phyloP scores from a whole-genome alignment of 2,329 filamentous ascomycete genomes.

The Cercospora canescens region DNA sequence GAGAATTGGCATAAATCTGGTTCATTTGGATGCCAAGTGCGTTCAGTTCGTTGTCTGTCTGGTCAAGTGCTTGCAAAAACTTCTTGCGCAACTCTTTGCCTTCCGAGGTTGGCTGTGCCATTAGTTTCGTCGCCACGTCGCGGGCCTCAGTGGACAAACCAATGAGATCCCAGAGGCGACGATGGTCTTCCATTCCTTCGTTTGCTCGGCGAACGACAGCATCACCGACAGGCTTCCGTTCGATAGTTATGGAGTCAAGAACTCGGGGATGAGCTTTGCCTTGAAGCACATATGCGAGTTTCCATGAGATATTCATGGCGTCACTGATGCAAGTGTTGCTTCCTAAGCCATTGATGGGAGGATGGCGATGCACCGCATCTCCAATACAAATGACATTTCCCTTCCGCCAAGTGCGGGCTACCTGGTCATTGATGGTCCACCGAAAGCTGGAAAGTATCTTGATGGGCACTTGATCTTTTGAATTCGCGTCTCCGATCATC shows the following conservation, averaged over 20 bases:
- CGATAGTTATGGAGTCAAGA: constrained; percentile 32
- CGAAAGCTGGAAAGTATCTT: constrained; percentile 40
- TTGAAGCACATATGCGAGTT: constrained; percentile 32
- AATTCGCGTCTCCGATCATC: constrained; percentile 55
- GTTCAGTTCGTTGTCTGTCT: constrained; percentile 41
- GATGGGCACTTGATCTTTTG: constrained; percentile 49
- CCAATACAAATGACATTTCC: constrained; percentile 55
- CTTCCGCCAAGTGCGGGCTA: constrained; percentile 53
- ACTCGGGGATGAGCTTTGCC: constrained; percentile 26
- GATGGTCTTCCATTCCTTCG: constrained; percentile 54
- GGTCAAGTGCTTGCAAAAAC: constrained; percentile 12
- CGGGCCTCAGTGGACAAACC: constrained; percentile 10
- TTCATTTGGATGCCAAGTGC: constrained; percentile 59
- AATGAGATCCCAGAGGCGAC: constrained; percentile 8
- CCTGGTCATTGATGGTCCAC: constrained; percentile 60
- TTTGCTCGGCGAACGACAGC: constrained; percentile 57
- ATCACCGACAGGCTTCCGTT: constrained; percentile 44
- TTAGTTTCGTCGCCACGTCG: constrained; percentile 38
- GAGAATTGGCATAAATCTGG: constrained; percentile 50
- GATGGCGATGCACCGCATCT: constrained; percentile 60
- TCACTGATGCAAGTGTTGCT: constrained; percentile 53
- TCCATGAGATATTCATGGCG: constrained; percentile 41
- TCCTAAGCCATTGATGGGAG: constrained; percentile 58
- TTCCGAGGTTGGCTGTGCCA: not conserved
- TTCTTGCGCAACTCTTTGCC: constrained; percentile 36